Conservation (phyloP, 2,329 filamentous ascomycete species). For the Trichoderma aggressivum region DNA sequence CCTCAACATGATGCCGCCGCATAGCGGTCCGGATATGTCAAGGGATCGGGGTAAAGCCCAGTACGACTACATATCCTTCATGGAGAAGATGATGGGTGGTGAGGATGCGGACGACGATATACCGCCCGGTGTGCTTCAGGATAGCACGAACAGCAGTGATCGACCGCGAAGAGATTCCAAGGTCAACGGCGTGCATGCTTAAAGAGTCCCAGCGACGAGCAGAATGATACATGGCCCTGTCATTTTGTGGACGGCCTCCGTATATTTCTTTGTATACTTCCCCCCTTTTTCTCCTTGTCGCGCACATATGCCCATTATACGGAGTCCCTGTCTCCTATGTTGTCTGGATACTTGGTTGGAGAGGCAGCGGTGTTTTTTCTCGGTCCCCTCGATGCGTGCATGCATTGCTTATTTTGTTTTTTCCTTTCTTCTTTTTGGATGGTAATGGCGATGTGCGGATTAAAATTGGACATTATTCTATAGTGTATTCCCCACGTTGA, state of each 20-base stretch:
- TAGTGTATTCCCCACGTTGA: slow-evolving; percentile 11
- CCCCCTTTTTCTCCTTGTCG: not conserved
- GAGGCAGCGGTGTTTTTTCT: slow-evolving; percentile 17
- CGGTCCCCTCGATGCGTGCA: not conserved
- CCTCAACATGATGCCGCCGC: slow-evolving; percentile 77
- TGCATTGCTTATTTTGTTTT: not conserved
- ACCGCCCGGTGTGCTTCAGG: slow-evolving; percentile 33
- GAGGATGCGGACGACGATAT: slow-evolving; percentile 29
- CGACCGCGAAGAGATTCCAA: slow-evolving; percentile 35
- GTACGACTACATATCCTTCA: slow-evolving; percentile 95
- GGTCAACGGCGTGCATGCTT: slow-evolving; percentile 32
- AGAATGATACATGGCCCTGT: not conserved
- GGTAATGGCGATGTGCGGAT: slow-evolving; percentile 12
- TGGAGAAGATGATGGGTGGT: slow-evolving; percentile 74
- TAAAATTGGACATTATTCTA: slow-evolving; percentile 11
- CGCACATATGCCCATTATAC: slow-evolving; percentile 1
- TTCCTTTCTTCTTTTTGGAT: not conserved
- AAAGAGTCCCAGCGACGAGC: not conserved
- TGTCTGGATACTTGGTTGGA: slow-evolving; percentile 18
- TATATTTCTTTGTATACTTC: slow-evolving; percentile 18
- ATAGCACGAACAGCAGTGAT: slow-evolving; percentile 34
- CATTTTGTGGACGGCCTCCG: not conserved
- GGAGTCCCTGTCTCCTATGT: slow-evolving; percentile 18
- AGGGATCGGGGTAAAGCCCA: slow-evolving; percentile 81
- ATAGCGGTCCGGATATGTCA: slow-evolving; percentile 80